Base-by-base conservation (phyloP, 2,329 filamentous ascomycete species). In the Zymoseptoria crescenta region DNA sequence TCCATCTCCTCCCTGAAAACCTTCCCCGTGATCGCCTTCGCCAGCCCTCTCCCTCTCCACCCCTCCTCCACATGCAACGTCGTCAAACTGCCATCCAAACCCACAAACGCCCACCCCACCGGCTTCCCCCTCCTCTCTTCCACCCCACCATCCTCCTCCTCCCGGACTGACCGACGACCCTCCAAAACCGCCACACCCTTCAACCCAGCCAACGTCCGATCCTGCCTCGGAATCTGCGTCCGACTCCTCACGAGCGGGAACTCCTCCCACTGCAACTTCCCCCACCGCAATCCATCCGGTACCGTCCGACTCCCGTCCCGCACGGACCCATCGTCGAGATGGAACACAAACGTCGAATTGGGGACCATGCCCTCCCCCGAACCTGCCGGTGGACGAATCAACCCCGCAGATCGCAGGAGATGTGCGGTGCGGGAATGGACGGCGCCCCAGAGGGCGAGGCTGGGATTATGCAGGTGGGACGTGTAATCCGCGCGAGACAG, bases 101-200 rank as follows among this genome's bases (percentile, higher is more conserved):
- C 84, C 73, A 77, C 65, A 56, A 89, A 87, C 0, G 80, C 81
- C 87, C 87, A 90, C 0, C 85, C 83, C 4, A 89, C 73, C 0
- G 83, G 81, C 1, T 52, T 29, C 10, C 24, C 24, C 16, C 35
- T n/a, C 2, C 74, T 78, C 19, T 81, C 78, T 24, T 24, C 24
- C 24, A 24, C 24, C 1, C 74, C 79, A 1, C 56, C 79, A 0
- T 27, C 41, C 13, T 64, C 35, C n/a, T n/a, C n/a, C n/a, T n/a
- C n/a, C n/a, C n/a, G n/a, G n/a, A n/a, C n/a, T n/a, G n/a, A 1
- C 24, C 52, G 28, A 56, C 59, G 2, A 5, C 35, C 35, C 10
- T 41, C 35, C 55, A 61, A 72, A 51, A 73, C 67, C 3, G 67
- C 69, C 19, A 70, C 55, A 81, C 73, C 21, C 7, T 75, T 74